phyloP scores from a whole-genome alignment of 371 early-diverging fungal genomes.

The Mortierella sp. region DNA sequence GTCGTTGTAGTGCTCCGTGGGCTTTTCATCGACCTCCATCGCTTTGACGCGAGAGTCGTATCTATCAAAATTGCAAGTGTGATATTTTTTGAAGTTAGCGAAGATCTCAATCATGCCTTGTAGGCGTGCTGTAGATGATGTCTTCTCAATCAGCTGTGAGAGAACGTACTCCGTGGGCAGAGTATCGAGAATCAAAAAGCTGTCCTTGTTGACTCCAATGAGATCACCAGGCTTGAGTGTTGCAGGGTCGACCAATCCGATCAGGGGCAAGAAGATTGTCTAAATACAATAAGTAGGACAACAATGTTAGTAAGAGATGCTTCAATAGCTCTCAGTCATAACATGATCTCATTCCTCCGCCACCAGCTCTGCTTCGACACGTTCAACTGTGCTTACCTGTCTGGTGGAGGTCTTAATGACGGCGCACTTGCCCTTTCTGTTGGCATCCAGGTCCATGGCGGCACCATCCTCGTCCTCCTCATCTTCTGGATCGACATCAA shows the following conservation, averaged over 20 bases:
- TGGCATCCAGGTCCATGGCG: constrained; percentile 92
- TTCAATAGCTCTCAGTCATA: neutral
- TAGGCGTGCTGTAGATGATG: neutral
- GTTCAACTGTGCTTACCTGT: constrained; percentile 71
- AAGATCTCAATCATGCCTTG: neutral
- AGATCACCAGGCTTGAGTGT: constrained; percentile 98
- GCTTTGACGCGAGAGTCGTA: constrained; percentile 99
- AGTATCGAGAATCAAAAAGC: constrained; percentile 98
- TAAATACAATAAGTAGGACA: constrained; percentile 32
- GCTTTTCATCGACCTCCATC: constrained; percentile 99
- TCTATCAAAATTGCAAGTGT: constrained; percentile 46
- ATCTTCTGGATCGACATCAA: constrained; percentile 92
- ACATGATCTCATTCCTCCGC: neutral
- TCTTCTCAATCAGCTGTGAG: neutral
- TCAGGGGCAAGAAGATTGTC: constrained; percentile 98
- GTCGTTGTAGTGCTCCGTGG: constrained; percentile 99
- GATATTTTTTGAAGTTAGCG: neutral
- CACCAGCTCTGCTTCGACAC: neutral
- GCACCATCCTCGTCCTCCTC: constrained; percentile 95
- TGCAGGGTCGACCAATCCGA: constrained; percentile 96
- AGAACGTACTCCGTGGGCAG: constrained; percentile 94
- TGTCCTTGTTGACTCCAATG: constrained; percentile 99
- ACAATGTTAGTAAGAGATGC: neutral
- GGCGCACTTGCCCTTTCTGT: constrained; percentile 97
- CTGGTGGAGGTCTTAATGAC: constrained; percentile 98